Base-by-base conservation (phyloP, 2,329 filamentous ascomycete genomes). In the Xylariaceae sp. region DNA sequence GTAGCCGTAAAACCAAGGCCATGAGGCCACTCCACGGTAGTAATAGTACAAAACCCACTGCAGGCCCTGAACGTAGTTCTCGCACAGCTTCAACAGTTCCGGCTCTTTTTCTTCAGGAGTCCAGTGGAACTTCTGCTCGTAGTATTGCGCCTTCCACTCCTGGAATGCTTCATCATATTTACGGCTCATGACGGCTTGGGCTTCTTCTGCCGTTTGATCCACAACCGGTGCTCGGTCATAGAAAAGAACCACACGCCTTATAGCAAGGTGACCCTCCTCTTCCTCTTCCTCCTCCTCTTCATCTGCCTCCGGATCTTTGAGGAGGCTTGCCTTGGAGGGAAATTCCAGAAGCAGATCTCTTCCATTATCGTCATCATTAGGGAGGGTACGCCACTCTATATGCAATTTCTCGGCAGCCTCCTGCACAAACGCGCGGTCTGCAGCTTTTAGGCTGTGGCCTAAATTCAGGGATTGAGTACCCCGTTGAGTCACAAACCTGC, bases 21-120 rank as follows among this genome's bases (percentile, higher is more conserved):
- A 99, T 10, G 93, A 97, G 13, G 91, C 94, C 61, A 99, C 94
- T 63, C 94, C 94, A 56, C 88, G 88, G 76, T 99, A 99, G 76
- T 99, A 99, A 78, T 99, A 99, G 75, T 88, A 97, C 53, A 99
- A 79, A 49, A 99, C 94, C 95, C 94, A 99, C 73, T 99, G 94
- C 61, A 99, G 78, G 62, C 94, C 94, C 75, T 99, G 90, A 5
- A 99, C 92, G 69, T 99, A 99, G 75, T 97, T 99, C 75, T 97
- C 92, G 30, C 90, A 88, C 61, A 99, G 80, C 64, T 88, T 87
- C 56, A 80, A 87, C 71, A 97, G 81, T 73, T 96, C 91, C 47
- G 85, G 68, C 15, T 77, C 85, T 65, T 93, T 88, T 67, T 90
- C 88, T 52, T 91, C 88, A 9, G 89, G 79, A 13, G 87, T 85